Evolutionary conservation across 768 basidiomycete species (phyloP).

Genomic region (Russula abietina): DNA sequence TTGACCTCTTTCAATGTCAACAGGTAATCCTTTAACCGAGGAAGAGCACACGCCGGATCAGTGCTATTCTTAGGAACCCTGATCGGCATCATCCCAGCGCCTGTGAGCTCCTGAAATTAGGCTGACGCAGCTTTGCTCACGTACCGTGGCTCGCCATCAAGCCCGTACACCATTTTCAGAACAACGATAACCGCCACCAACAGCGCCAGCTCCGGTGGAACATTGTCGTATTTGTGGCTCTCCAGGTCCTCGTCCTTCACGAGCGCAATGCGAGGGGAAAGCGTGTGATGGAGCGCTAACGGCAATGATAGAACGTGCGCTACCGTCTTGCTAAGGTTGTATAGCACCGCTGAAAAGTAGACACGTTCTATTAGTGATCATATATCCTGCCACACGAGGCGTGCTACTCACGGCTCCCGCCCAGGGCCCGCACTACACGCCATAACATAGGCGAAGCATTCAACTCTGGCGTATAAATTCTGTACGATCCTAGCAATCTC

Average conservation of each 20-base stretch:
- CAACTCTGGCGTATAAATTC: constrained; percentile 60
- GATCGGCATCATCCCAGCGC: constrained; percentile 37
- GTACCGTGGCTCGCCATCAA: constrained; percentile 64
- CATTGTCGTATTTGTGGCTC: constrained; percentile 53
- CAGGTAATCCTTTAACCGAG: constrained; percentile 21
- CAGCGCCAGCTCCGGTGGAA: constrained; percentile 62
- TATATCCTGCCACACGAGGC: constrained; percentile 20
- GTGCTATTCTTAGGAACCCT: constrained; percentile 11
- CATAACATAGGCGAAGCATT: constrained; percentile 76
- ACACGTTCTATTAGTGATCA: constrained; percentile 13
- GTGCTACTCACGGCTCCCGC: constrained; percentile 61
- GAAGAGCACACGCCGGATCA: constrained; percentile 24
- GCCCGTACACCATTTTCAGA: constrained; percentile 80
- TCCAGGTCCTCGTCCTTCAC: constrained; percentile 37
- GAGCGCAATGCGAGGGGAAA: constrained; percentile 40
- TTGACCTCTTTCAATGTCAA: constrained; percentile 13
- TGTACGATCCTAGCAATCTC: constrained; percentile 46
- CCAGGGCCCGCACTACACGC: constrained; percentile 60
- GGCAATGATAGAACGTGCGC: constrained; percentile 51
- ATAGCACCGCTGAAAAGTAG: constrained; percentile 49
- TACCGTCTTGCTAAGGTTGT: constrained; percentile 56
- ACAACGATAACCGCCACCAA: constrained; percentile 57
- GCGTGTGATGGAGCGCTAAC: constrained; percentile 51
- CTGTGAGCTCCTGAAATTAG: background rate
- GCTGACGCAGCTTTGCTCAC: background rate